These are phyloP conservation scores for Gymnopilus junonius DNA, from an alignment of 768 basidiomycete species.

Conservation along the genomic window DNA sequence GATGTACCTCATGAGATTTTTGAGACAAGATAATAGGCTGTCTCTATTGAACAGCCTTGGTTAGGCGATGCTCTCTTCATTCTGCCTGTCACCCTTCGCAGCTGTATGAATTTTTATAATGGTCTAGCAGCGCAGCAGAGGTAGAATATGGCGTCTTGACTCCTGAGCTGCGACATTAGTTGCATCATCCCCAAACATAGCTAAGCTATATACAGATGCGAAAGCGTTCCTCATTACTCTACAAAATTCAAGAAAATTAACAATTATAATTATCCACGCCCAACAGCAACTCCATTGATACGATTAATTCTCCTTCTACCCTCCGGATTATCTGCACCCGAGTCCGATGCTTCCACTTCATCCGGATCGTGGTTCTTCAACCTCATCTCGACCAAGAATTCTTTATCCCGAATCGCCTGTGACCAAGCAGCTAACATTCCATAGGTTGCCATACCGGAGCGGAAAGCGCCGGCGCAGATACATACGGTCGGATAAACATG, in stretches of 20 bases:
- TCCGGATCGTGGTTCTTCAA: slow-evolving; percentile 69
- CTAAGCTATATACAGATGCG: background rate
- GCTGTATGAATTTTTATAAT: too few relatives aligned
- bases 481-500: slow-evolving; percentile 81
- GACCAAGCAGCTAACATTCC: slow-evolving; percentile 67
- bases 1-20: background rate
- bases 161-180: background rate
- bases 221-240: background rate
- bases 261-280: background rate
- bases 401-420: slow-evolving; percentile 81
- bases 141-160: background rate
- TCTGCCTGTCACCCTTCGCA: too few relatives aligned
- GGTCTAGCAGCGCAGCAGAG: too few relatives aligned
- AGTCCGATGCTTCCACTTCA: background rate
- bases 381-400: slow-evolving; percentile 87
- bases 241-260: slow-evolving; percentile 1
- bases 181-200: background rate
- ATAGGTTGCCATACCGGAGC: slow-evolving; percentile 49
- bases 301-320: background rate
- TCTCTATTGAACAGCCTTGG: too few relatives aligned
- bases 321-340: background rate
- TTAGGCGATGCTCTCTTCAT: too few relatives aligned
- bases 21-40: background rate
- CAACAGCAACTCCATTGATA: background rate
- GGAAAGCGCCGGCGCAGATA: slow-evolving; percentile 54